These are phyloP conservation scores for Candida andamanensis DNA, from an alignment of 805 yeast species.

Conservation along the genomic window DNA sequence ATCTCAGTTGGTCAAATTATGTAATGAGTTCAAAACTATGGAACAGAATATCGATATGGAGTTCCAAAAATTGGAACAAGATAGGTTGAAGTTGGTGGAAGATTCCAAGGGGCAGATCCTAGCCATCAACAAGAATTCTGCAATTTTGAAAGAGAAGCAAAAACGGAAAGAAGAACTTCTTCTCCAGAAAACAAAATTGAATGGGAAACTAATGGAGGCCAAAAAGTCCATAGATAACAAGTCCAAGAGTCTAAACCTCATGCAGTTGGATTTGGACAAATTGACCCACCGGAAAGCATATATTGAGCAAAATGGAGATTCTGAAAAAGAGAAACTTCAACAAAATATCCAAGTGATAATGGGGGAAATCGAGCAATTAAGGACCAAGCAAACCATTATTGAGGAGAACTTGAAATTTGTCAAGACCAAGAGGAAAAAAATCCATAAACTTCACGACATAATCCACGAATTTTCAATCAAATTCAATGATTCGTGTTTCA, in stretches of 20 bases:
- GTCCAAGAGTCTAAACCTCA: constrained; percentile 2
- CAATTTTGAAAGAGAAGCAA: constrained; percentile 10
- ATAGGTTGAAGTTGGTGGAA: constrained; percentile 26
- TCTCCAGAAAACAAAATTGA: constrained; percentile 26
- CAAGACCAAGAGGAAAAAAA: constrained; percentile 20
- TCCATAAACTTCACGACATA: constrained; percentile 11
- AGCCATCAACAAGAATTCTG: not conserved
- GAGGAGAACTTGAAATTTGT: constrained; percentile 23
- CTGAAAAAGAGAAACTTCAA: constrained; percentile 2
- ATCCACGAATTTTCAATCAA: constrained; percentile 22
- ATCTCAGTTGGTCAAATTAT: constrained; percentile 18
- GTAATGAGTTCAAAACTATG: constrained; percentile 25
- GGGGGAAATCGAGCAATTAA: constrained; percentile 15
- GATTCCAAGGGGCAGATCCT: constrained; percentile 20
- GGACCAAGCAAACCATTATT: constrained; percentile 16
- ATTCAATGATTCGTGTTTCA: constrained; percentile 20
- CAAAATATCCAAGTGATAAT: constrained; percentile 4
- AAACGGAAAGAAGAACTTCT: constrained; percentile 18
- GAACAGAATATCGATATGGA: constrained; percentile 22
- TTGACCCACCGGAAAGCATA: constrained; percentile 1
- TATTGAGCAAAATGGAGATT: constrained; percentile 2
- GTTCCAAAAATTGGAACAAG: constrained; percentile 21
- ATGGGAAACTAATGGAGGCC: constrained; percentile 17
- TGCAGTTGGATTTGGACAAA: not conserved
- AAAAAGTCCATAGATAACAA: constrained; percentile 16